Base-by-base conservation (phyloP, 345 rosid genomes). In the Populus alba region DNA sequence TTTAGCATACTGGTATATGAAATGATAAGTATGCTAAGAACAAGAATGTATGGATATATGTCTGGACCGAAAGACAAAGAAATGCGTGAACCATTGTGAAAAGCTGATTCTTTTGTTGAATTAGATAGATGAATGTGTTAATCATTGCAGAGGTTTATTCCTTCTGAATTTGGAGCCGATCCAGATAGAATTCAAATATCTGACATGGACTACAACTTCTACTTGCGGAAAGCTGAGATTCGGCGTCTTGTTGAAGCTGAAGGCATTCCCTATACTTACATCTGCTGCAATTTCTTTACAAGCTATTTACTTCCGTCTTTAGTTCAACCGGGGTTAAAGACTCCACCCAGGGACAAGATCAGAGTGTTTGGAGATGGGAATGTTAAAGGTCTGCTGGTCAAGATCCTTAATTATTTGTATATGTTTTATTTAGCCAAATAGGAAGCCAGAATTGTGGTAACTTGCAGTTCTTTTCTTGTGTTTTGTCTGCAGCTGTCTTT, bases 81-180 rank as follows among this genome's bases (percentile, higher is more conserved):
- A 66, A 66, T 25, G 70, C 70, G 17, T 2, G 70, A 27, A 18
- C 38, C 55, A 11, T 7, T 18, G 29, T 65, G 27, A 10, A 27
- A 25, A 69, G 18, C 8, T 74, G 70, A 4, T 74, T 51, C 61
- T 33, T 27, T 22, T 47, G 37, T 23, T 29, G 57, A 62, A 49
- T 68, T 49, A 23, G 16, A 75, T 53, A 70, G 59, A 18, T 53
- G 74, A 17, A 23, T 47, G 7, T 11, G 59, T 78, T 25, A 66
- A 66, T 70, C 41, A 45, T 81, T 86, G 73, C 85, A 94, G 98
- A 91, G 91, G 85, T 94, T 94, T 82, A 83, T 94, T 63, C 98
- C 97, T 62, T 90, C 97, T 1, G 96, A 94, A 65, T 94, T 90
- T 75, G 98, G 98, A 78, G 86, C 87, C 41, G 89, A 94, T 84